Evolutionary conservation across 176 grass and related monocot genomes (phyloP).

Genomic region (Oryza longistaminata): DNA sequence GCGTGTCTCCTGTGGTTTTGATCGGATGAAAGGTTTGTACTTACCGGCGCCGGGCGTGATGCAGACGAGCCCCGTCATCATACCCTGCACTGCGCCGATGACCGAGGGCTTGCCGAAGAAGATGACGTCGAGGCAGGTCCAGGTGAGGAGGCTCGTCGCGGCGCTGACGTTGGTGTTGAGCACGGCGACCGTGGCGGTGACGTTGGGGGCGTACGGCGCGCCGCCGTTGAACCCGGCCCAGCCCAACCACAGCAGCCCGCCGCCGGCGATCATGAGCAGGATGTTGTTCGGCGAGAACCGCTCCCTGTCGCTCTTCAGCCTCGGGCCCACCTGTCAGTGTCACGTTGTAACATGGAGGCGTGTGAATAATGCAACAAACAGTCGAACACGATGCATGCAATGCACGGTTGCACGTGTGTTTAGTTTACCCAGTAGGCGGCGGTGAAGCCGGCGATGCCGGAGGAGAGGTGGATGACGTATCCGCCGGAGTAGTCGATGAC

Average conservation of each 20-base stretch:
- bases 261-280: constrained; percentile 68
- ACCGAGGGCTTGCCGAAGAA: constrained; percentile 81
- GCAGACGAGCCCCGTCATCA: constrained; percentile 84
- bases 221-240: constrained; percentile 85
- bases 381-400: background rate
- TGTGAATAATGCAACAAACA: background rate
- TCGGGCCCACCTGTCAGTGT: constrained; percentile 59
- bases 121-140: constrained; percentile 76
- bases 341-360: background rate
- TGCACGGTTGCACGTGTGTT: background rate
- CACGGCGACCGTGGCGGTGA: constrained; percentile 58
- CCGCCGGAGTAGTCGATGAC: background rate
- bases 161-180: constrained; percentile 78
- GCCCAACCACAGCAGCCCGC: constrained; percentile 73
- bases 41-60: constrained; percentile 72
- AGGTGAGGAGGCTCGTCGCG: constrained; percentile 67
- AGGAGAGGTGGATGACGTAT: background rate
- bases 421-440: background rate
- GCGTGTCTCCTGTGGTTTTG: background rate
- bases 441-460: background rate
- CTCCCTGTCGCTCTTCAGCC: constrained; percentile 70
- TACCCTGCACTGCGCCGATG: constrained; percentile 72
- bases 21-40: background rate
- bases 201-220: constrained; percentile 54
- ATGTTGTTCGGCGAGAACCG: constrained; percentile 77